Evolutionary conservation across 495 filamentous ascomycete species (phyloP), one percentile per base, ranked within the genome.

Genomic region (Penicillium argentinense): DNA sequence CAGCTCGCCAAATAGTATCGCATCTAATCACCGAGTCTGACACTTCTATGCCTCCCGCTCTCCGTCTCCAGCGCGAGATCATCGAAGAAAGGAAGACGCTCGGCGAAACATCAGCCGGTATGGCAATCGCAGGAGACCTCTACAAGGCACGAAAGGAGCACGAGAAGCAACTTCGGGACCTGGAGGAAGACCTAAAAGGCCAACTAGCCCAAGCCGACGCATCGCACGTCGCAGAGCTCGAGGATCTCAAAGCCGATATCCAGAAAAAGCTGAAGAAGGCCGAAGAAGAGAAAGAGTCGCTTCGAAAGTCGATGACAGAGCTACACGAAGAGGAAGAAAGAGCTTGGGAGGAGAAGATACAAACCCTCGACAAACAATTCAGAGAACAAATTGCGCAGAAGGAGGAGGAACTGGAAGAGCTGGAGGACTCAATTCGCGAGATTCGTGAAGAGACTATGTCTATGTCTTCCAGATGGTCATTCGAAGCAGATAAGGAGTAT

Each of bases 51-150:
- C 30, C 30, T 6, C 3, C 6, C n/a, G 30, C 21, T 2, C 19
- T 54, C 13, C 18, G 23, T 2, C 17, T 54, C 3, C 51, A 54
- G 39, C 39, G 30, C 11, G 38, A 54, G n/a, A 44, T 54, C 6
- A 49, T 39, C 22, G 51, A 54, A 3, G n/a, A 52, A 9, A 9
- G 23, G 11, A 42, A 45, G 14, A n/a, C 18, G 21, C 30, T 54
- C 7, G 38, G 42, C 19, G 47, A 53, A 23, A 54, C 51, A 11
- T 6, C n/a, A 13, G 51, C 51, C 3, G 51, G 51, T 17, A 45
- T 45, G 18, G 30, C 22, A 11, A 12, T 45, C 21, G 30, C 30
- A 9, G 7, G 42, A 17, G 42, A 45, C 30, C 12, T 45, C 18
- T 26, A 37, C 13, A 26, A 17, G 18, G 42, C 21, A 1, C 29